Base-by-base conservation (phyloP, 345 rosid species). In the Turnera subulata region DNA sequence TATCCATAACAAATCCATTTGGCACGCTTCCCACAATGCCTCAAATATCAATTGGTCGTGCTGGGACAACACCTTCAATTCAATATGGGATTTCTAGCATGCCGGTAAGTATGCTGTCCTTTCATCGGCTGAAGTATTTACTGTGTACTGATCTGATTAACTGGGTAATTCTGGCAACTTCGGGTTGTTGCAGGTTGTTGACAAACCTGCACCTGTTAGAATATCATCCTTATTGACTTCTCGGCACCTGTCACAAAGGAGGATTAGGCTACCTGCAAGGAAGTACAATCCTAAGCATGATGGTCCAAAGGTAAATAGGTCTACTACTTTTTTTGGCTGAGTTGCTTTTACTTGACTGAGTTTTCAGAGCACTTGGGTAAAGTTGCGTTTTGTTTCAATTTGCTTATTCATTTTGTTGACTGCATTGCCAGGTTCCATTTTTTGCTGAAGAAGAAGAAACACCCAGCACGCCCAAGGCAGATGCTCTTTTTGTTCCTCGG, bases 11-110 rank as follows among this genome's bases (percentile, higher is more conserved):
- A 58, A 90, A 84, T 74, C 97, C 99, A 17, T 94, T 81, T 63
- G 99, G 99, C 44, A 82, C 85, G 0, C 93, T 94, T 43, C 99
- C 99, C 53, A 89, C 83, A 59, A 73, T 77, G 80, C 99, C 97
- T 62, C 96, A 85, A 61, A 73, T 94, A 52, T 90, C 96, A 56
- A 75, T 90, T 67, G 86, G 81, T 49, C 90, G 82, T 68, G 81
- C 78, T 56, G 96, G 95, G 67, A 79, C 78, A 35, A 70, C 84
- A 42, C 80, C 96, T 40, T 78, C 91, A 20, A 79, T 89, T 62
- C 97, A 85, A 76, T 91, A 88, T 56, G 97, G 97, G 63, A 88
- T 91, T 71, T 82, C 97, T 49, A 82, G 79, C 79, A 64, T 88
- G 86, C 94, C 97, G 50, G 96, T 91, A 76, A 80, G 72, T 67